Base-by-base conservation (phyloP, 2,329 filamentous ascomycete genomes). In the Beauveria medogensis region DNA sequence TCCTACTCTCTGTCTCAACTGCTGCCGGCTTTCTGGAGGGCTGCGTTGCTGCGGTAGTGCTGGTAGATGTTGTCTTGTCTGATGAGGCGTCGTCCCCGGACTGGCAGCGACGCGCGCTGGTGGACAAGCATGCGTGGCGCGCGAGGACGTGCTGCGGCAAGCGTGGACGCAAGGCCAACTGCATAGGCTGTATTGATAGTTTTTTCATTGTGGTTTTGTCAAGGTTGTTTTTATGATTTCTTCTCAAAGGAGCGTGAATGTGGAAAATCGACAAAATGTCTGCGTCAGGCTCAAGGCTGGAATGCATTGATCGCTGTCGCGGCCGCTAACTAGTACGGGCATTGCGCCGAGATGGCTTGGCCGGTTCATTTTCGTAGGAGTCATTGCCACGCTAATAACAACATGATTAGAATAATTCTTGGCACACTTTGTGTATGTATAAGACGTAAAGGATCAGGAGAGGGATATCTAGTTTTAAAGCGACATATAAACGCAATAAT, bases 1-100 rank as follows among this genome's bases (percentile, higher is more conserved):
- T 65, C 14, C 59, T 52, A 16, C 14, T 59, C 5, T 47, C 34
- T 0, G 48, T 68, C 52, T 73, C 46, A 5, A 34, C 24, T 16
- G 26, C 16, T 46, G 24, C 6, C 7, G 41, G n/a, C n/a, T 16
- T 16, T 50, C 14, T 14, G 9, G 10, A 34, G 26, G 18, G 50
- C 48, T 24, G 48, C 18, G 44, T 10, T 6, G 55, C 30, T 7
- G 44, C 24, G 55, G 24, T 5, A 30, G 24, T 48, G 43, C n/a
- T n/a, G 28, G 24, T 30, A 12, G 55, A 37, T 14, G 5, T 5
- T 2, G 18, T 56, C 54, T 18, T 47, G 20, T 16, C 7, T 12
- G 43, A 18, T 7, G 26, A 26, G 8, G 7, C 26, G 26, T 28
- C 26, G 8, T 43, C 24, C 24, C 14, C 40, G 14, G 12, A 20